These are phyloP conservation scores for Gyromitra esculenta DNA, from an alignment of 2,329 filamentous ascomycete species.

Conservation along the genomic window DNA sequence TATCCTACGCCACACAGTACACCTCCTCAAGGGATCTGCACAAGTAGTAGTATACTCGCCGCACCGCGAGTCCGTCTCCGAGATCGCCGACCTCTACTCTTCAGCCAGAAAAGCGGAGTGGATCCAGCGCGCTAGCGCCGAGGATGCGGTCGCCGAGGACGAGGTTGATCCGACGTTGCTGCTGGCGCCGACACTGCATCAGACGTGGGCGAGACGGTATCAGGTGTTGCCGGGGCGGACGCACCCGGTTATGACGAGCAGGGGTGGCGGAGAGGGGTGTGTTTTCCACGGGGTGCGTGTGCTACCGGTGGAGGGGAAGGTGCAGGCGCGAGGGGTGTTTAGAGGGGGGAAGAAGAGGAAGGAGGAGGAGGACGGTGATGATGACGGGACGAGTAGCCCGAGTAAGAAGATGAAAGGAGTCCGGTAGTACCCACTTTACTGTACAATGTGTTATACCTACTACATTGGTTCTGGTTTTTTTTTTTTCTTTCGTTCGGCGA, in stretches of 20 bases:
- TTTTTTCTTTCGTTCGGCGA: slow-evolving; percentile 3
- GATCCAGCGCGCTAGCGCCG: slow-evolving; percentile 62
- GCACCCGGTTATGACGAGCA: slow-evolving; percentile 90
- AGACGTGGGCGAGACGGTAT: slow-evolving; percentile 79
- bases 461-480: background rate
- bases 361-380: slow-evolving; percentile 38
- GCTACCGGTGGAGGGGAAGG: slow-evolving; percentile 77
- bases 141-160: slow-evolving; percentile 39
- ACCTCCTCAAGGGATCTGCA: slow-evolving; percentile 82
- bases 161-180: slow-evolving; percentile 77
- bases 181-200: slow-evolving; percentile 82
- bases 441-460: background rate
- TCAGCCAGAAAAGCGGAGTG: slow-evolving; percentile 82
- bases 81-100: slow-evolving; percentile 84
- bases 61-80: slow-evolving; percentile 78
- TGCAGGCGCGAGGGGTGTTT: slow-evolving; percentile 81
- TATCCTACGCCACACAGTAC: slow-evolving; percentile 78
- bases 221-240: slow-evolving; percentile 92
- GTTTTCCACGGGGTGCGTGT: slow-evolving; percentile 85
- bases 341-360: slow-evolving; percentile 71
- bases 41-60: slow-evolving; percentile 87
- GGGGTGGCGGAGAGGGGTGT: slow-evolving; percentile 89
- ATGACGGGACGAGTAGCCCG: slow-evolving; percentile 15
- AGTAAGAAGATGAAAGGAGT: slow-evolving; percentile 38
- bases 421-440: slow-evolving; percentile 59